Evolutionary conservation across 2,329 filamentous ascomycete species (phyloP).

Genomic region (Xylariomycetidae sp.): DNA sequence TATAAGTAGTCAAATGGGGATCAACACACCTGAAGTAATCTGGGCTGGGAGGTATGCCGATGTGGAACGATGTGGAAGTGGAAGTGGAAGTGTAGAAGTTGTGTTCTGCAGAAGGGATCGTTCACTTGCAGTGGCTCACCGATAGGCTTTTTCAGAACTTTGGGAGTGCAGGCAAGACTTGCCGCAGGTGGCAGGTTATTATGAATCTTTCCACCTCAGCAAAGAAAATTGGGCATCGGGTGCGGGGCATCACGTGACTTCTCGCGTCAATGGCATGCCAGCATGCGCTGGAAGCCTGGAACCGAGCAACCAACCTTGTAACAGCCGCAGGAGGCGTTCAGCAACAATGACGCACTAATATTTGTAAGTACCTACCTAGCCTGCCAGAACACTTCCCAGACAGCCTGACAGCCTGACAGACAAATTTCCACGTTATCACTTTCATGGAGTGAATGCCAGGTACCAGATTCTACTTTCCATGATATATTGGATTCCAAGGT

Average conservation of each 20-base stretch:
- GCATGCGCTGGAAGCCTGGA: background rate
- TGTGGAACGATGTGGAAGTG: conserved; percentile 5
- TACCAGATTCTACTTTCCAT: no score
- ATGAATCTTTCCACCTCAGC: no score
- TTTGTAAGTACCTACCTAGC: no score
- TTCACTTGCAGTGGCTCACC: conserved; percentile 20
- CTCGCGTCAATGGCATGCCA: conserved; percentile 9
- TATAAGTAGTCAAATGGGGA: background rate
- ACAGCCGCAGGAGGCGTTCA: background rate
- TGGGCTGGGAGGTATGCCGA: no score
- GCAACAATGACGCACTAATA: no score
- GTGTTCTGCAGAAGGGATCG: conserved; percentile 9
- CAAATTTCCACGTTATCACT: no score
- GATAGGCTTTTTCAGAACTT: conserved; percentile 22
- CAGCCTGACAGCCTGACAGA: no score
- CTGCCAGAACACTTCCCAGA: no score
- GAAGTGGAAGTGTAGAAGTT: conserved; percentile 7
- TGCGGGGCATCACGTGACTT: conserved; percentile 27
- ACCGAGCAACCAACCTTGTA: background rate
- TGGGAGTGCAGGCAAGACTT: conserved; percentile 24
- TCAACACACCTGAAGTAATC: conserved; percentile 12
- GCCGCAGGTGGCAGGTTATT: no score
- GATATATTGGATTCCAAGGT: no score
- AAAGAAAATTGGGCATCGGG: conserved; percentile 25
- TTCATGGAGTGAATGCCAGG: no score